Evolutionary conservation across 2,329 filamentous ascomycete genomes (phyloP).

Genomic region (Talaromyces atroroseus): DNA sequence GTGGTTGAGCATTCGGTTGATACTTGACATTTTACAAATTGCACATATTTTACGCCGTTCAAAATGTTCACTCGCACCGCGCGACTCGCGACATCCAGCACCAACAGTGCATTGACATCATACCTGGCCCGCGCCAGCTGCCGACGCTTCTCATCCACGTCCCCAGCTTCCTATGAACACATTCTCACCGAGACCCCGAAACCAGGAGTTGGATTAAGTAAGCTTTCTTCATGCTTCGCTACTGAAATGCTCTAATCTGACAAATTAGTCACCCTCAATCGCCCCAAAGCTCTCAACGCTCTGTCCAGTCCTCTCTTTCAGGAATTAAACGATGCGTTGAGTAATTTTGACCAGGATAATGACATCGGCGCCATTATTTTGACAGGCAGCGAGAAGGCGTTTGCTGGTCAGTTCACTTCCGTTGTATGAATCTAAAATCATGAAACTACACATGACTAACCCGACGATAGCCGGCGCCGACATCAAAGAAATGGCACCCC

Average conservation of each 20-base stretch:
- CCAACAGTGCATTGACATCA: slow-evolving; percentile 31
- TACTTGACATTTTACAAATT: background rate
- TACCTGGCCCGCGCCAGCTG: slow-evolving; percentile 27
- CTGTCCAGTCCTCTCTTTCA: slow-evolving; percentile 83
- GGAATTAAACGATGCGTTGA: slow-evolving; percentile 78
- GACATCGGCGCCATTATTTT: slow-evolving; percentile 72
- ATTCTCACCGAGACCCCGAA: slow-evolving; percentile 76
- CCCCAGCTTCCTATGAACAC: slow-evolving; percentile 61
- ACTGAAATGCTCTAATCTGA: background rate
- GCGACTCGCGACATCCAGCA: slow-evolving; percentile 56
- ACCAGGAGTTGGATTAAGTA: slow-evolving; percentile 87
- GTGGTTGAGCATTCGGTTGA: background rate
- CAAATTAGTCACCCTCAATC: slow-evolving; percentile 74
- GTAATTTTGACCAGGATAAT: slow-evolving; percentile 62
- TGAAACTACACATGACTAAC: background rate
- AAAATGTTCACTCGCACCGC: slow-evolving; percentile 48
- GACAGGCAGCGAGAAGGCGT: slow-evolving; percentile 83
- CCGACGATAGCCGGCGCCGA: slow-evolving; percentile 68
- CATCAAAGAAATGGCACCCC: slow-evolving; percentile 97
- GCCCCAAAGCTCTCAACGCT: slow-evolving; percentile 92
- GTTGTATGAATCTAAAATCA: no score
- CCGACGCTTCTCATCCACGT: slow-evolving; percentile 39
- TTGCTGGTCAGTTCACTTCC: slow-evolving; percentile 52
- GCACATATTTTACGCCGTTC: background rate
- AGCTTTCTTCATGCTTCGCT: slow-evolving; percentile 17